These are phyloP conservation scores for Colletotrichum sp. DNA, from an alignment of 2,329 filamentous ascomycete species.

Conservation along the genomic window DNA sequence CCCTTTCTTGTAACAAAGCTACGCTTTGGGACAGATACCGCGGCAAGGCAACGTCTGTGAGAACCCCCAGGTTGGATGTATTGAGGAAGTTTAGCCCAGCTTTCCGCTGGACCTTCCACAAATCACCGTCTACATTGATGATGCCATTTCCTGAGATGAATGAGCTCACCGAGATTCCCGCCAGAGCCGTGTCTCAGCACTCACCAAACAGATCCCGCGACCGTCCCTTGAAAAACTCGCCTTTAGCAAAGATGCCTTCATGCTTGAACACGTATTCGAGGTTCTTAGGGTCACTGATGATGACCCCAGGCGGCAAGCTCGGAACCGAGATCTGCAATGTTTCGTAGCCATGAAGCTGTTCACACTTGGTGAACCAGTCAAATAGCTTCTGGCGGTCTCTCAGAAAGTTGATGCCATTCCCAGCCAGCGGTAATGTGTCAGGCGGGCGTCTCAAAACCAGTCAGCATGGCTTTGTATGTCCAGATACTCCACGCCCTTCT, in stretches of 20 bases:
- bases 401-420: conserved; percentile 67
- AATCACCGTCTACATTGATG: conserved; percentile 68
- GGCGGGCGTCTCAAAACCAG: conserved; percentile 46
- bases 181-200: conserved; percentile 29
- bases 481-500: not conserved
- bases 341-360: conserved; percentile 60
- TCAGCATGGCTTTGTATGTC: not conserved
- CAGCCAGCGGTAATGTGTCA: conserved; percentile 58
- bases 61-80: conserved; percentile 57
- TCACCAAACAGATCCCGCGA: conserved; percentile 65
- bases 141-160: conserved; percentile 58
- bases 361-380: conserved; percentile 65
- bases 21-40: conserved; percentile 53
- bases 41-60: conserved; percentile 64
- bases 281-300: conserved; percentile 66
- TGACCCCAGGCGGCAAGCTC: conserved; percentile 64
- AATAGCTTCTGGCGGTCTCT: conserved; percentile 65
- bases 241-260: conserved; percentile 65
- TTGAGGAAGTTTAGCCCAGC: conserved; percentile 66
- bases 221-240: conserved; percentile 63
- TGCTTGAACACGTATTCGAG: conserved; percentile 68
- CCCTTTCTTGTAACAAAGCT: conserved; percentile 36
- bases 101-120: conserved; percentile 68
- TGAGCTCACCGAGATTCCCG: not conserved
- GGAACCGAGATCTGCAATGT: conserved; percentile 69